Percentiles rank a stretch among this genome's conserved stretches.
Conservation (phyloP, 176 grass and related monocot species). For the Musa schizocarpa region DNA sequence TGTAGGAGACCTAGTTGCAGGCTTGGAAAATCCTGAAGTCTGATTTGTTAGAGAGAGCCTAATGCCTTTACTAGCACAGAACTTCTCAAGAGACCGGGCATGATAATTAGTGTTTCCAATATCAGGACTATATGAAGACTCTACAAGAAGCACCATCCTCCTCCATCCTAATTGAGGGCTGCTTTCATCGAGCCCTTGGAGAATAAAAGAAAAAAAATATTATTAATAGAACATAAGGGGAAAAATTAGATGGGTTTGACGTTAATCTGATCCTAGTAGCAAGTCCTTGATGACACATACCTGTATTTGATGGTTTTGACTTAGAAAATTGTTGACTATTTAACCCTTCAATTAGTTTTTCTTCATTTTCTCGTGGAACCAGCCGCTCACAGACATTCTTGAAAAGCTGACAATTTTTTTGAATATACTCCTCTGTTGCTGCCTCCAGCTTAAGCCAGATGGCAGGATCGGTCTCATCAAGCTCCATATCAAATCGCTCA, state of each 20-base stretch:
- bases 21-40: conserved; percentile 63
- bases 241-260: not conserved
- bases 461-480: conserved; percentile 91
- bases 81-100: conserved; percentile 68
- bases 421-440: conserved; percentile 92
- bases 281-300: conserved; percentile 19
- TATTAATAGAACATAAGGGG: not conserved
- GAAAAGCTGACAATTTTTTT: conserved; percentile 61
- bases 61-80: conserved; percentile 72
- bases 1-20: conserved; percentile 47
- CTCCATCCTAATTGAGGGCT: conserved; percentile 91
- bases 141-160: conserved; percentile 81
- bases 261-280: not conserved
- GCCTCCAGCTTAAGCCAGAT: conserved; percentile 88
- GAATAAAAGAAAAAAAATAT: conserved; percentile 7
- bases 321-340: conserved; percentile 64
- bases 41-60: conserved; percentile 61
- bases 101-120: conserved; percentile 65
- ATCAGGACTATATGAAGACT: conserved; percentile 72
- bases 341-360: conserved; percentile 44
- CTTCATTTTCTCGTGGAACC: conserved; percentile 66
- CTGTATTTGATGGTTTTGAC: conserved; percentile 53
- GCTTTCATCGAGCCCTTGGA: conserved; percentile 28
- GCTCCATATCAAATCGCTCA: conserved; percentile 94
- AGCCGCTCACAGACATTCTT: conserved; percentile 77